phyloP scores from a whole-genome alignment of 257 asterid species.

The Primulina eburnea region DNA sequence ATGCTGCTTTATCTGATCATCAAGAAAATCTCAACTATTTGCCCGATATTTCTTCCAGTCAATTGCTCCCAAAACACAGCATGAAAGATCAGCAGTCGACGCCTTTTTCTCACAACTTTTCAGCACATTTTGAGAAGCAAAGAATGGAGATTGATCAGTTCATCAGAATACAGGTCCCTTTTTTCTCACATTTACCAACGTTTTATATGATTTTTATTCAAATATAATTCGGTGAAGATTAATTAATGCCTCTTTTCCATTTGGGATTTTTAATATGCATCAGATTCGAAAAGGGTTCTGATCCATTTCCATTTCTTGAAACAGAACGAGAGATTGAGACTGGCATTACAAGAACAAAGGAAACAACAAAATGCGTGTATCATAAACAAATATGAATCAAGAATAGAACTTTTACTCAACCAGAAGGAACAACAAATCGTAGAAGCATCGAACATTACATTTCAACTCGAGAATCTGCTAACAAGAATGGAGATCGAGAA shows the following conservation, averaged over 20 bases:
- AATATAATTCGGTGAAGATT: too few species aligned
- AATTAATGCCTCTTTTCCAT: background rate
- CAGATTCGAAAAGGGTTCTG: background rate
- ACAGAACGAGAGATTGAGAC: slow-evolving; percentile 68
- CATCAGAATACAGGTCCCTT: slow-evolving; percentile 54
- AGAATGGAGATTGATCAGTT: slow-evolving; percentile 50
- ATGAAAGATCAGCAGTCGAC: slow-evolving; percentile 18
- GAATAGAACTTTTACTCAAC: slow-evolving; percentile 32
- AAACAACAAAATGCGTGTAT: slow-evolving; percentile 35
- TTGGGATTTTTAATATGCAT: background rate
- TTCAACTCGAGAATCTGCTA: slow-evolving; percentile 47
- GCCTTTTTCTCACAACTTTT: slow-evolving; percentile 26
- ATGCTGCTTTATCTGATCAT: slow-evolving; percentile 6
- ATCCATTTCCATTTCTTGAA: background rate
- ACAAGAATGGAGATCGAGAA: slow-evolving; percentile 46
- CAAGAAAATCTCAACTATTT: slow-evolving; percentile 27
- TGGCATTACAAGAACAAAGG: slow-evolving; percentile 51
- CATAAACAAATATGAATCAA: slow-evolving; percentile 49
- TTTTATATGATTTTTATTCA: too few species aligned
- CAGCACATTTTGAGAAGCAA: slow-evolving; percentile 42
- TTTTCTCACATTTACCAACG: background rate
- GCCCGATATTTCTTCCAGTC: background rate
- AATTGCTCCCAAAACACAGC: background rate
- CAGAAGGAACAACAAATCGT: slow-evolving; percentile 63
- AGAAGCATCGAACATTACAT: slow-evolving; percentile 34